phyloP scores from a whole-genome alignment of 768 basidiomycete species.

The Candolleomyces efflorescens region DNA sequence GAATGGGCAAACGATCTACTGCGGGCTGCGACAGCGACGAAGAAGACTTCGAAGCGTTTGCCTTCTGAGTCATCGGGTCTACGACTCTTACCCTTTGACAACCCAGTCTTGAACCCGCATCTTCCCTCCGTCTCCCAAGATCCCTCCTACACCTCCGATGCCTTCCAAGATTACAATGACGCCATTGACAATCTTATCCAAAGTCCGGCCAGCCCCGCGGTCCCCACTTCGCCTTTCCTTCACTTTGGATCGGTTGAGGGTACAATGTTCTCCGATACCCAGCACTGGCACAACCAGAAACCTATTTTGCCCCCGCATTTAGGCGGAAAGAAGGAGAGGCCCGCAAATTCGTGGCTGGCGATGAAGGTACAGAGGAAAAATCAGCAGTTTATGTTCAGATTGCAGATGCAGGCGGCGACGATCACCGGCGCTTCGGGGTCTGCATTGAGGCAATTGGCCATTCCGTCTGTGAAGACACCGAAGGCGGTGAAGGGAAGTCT shows the following conservation, averaged over 20 bases:
- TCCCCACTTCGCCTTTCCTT: slow-evolving; percentile 19
- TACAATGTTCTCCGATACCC: slow-evolving; percentile 43
- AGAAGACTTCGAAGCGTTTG: too few relatives aligned
- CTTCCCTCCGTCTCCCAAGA: slow-evolving; percentile 18
- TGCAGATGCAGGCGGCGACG: slow-evolving; percentile 59
- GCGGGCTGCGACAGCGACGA: too few relatives aligned
- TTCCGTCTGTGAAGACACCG: slow-evolving; percentile 34
- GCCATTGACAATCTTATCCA: neutral
- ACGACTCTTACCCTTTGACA: slow-evolving; percentile 35
- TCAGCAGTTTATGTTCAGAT: slow-evolving; percentile 54
- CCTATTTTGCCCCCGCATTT: slow-evolving; percentile 50
- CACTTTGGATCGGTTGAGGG: slow-evolving; percentile 30
- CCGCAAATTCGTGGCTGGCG: slow-evolving; percentile 30
- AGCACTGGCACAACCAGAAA: slow-evolving; percentile 57
- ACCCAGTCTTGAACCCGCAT: slow-evolving; percentile 25
- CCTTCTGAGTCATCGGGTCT: neutral
- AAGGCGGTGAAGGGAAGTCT: neutral
- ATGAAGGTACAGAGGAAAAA: slow-evolving; percentile 33
- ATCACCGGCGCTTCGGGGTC: slow-evolving; percentile 60
- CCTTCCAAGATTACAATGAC: too few relatives aligned
- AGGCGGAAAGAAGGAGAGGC: slow-evolving; percentile 38
- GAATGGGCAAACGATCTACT: too few relatives aligned
- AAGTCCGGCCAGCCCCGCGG: too few relatives aligned
- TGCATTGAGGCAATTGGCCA: slow-evolving; percentile 48
- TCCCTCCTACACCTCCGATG: too few relatives aligned